A percentile compares a stretch with the other conserved stretches of the same genome.
Conservation (phyloP, 768 basidiomycete species). For the Termitomyces sp. region DNA sequence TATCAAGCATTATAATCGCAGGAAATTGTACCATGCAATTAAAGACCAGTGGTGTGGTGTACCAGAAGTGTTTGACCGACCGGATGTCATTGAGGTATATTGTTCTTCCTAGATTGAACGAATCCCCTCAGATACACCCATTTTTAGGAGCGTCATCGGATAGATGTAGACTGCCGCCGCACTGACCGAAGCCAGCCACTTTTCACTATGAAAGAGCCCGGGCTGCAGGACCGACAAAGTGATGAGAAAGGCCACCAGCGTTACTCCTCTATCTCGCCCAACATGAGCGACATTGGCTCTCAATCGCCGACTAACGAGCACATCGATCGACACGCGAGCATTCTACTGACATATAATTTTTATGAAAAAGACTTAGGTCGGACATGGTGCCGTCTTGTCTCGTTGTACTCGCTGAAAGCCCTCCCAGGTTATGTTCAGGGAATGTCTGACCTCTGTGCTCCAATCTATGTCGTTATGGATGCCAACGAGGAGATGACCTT, state of each 20-base stretch:
- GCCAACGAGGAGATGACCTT: slow-evolving; percentile 89
- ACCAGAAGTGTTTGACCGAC: slow-evolving; percentile 74
- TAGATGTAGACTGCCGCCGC: slow-evolving; percentile 94
- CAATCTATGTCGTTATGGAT: slow-evolving; percentile 87
- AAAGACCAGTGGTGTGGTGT: slow-evolving; percentile 83
- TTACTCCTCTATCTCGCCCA: slow-evolving; percentile 73
- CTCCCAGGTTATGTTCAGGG: slow-evolving; percentile 89
- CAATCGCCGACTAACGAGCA: slow-evolving; percentile 90
- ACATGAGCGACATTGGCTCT: slow-evolving; percentile 68
- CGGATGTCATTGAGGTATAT: slow-evolving; percentile 74
- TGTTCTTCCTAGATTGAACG: slow-evolving; percentile 5
- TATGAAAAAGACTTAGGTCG: slow-evolving; percentile 83
- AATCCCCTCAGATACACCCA: neutral
- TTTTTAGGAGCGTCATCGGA: slow-evolving; percentile 77
- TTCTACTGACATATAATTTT: slow-evolving; percentile 88
- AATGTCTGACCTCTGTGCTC: slow-evolving; percentile 95
- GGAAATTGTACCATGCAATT: slow-evolving; percentile 61
- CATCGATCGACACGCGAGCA: slow-evolving; percentile 79
- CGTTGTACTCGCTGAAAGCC: slow-evolving; percentile 1
- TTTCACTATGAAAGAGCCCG: slow-evolving; percentile 48
- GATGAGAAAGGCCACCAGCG: slow-evolving; percentile 55
- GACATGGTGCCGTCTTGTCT: slow-evolving; percentile 20
- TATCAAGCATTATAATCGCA: slow-evolving; percentile 20
- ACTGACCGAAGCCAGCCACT: slow-evolving; percentile 94
- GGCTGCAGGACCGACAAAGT: slow-evolving; percentile 29